Evolutionary conservation across 2,329 filamentous ascomycete species (phyloP).

Genomic region (Colletotrichum nymphaeae): DNA sequence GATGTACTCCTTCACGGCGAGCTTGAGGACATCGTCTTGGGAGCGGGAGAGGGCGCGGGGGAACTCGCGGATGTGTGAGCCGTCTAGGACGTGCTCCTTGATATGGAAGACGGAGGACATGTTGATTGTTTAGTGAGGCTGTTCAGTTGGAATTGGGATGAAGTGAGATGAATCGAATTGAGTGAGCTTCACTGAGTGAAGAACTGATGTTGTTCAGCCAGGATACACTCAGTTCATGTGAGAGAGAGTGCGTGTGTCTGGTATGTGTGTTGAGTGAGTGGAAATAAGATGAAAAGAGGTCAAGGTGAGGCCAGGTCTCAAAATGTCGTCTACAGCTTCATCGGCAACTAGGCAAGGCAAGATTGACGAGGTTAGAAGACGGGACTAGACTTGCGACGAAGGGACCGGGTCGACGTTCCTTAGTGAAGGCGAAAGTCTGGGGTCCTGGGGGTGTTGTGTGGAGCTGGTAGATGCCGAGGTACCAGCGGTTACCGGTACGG

Average conservation of each 20-base stretch:
- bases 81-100: conserved; percentile 78
- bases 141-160: too few species aligned
- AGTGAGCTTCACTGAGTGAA: not conserved
- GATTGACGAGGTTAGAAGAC: not conserved
- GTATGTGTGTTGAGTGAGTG: not conserved
- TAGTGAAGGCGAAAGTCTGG: not conserved
- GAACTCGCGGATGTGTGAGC: conserved; percentile 86
- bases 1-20: conserved; percentile 90
- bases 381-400: not conserved
- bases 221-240: not conserved
- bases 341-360: not conserved
- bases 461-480: conserved; percentile 32
- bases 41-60: conserved; percentile 75
- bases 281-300: not conserved
- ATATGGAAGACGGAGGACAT: conserved; percentile 66
- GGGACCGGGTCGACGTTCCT: not conserved
- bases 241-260: not conserved
- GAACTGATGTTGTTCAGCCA: not conserved
- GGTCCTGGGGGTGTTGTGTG: conserved; percentile 8
- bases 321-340: not conserved
- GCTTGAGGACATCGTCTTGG: conserved; percentile 79
- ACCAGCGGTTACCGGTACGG: conserved; percentile 12
- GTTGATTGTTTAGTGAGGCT: conserved; percentile 38
- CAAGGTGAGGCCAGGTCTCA: not conserved
- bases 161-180: too few species aligned